phyloP scores from a whole-genome alignment of 2,329 filamentous ascomycete genomes.

The Fusarium nanum region DNA sequence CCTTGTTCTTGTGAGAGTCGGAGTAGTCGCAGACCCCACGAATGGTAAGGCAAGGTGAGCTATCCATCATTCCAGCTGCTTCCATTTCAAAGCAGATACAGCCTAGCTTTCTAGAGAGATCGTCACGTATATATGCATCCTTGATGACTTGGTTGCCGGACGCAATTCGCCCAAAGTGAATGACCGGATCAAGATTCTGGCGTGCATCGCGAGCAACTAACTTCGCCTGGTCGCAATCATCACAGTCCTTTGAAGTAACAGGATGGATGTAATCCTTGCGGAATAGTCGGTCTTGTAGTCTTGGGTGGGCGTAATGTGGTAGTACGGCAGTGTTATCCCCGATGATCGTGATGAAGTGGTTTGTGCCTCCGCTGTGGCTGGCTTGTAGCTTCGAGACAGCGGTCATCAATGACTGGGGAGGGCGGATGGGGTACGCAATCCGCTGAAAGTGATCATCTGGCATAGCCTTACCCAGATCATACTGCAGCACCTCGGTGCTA shows the following conservation, averaged over 20 bases:
- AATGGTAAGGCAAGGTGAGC: constrained; percentile 51
- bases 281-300: constrained; percentile 8
- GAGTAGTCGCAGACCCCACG: constrained; percentile 56
- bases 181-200: accelerated
- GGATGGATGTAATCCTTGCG: not conserved
- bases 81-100: constrained; percentile 49
- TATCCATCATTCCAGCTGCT: not conserved
- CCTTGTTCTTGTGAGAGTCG: not conserved
- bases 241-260: accelerated
- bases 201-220: accelerated
- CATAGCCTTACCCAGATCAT: constrained; percentile 42
- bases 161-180: constrained; percentile 33
- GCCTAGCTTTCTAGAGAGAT: constrained; percentile 17
- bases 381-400: constrained; percentile 22
- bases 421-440: not conserved
- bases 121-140: constrained; percentile 47
- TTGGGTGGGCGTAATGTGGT: not conserved
- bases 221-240: not conserved
- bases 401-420: not conserved
- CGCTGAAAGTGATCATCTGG: not conserved
- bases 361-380: not conserved
- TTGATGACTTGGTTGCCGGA: constrained; percentile 54
- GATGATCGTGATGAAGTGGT: not conserved
- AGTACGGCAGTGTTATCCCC: not conserved
- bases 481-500: constrained; percentile 41